Evolutionary conservation across 2,329 filamentous ascomycete genomes (phyloP).

Genomic region (Nigrospora sphaerica): DNA sequence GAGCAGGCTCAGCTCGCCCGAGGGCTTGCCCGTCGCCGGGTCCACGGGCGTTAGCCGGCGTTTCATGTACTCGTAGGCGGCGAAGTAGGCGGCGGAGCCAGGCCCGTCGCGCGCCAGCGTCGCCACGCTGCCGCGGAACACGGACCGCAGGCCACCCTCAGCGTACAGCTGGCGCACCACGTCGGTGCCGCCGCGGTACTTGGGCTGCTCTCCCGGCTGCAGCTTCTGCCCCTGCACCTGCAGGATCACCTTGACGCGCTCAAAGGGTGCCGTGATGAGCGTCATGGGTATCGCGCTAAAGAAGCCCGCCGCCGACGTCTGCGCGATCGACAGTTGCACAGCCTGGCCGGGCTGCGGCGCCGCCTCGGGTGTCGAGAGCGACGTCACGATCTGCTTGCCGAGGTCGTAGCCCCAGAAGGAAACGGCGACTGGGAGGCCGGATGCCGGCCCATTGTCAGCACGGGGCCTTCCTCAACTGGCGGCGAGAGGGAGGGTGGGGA

Average conservation of each 20-base stretch:
- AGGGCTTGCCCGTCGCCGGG: conserved; percentile 60
- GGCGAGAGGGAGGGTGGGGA: background rate
- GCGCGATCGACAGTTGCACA: conserved; percentile 62
- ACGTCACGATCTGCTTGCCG: conserved; percentile 80
- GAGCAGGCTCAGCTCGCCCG: conserved; percentile 69
- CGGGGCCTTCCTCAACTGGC: background rate
- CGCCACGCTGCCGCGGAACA: conserved; percentile 86
- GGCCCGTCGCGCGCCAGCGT: conserved; percentile 92
- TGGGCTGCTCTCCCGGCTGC: conserved; percentile 83
- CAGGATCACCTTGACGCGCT: conserved; percentile 96
- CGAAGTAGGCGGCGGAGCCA: conserved; percentile 91
- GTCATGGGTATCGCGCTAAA: conserved; percentile 98
- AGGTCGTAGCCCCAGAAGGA: conserved; percentile 87
- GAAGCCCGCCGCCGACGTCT: conserved; percentile 89
- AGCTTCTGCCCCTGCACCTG: conserved; percentile 91
- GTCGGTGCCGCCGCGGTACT: conserved; percentile 80
- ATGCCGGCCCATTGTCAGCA: background rate
- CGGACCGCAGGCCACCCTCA: conserved; percentile 81
- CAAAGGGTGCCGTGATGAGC: conserved; percentile 95
- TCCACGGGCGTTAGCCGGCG: conserved; percentile 77
- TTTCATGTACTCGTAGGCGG: conserved; percentile 95
- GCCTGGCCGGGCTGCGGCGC: conserved; percentile 59
- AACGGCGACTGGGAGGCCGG: conserved; percentile 49
- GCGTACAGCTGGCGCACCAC: conserved; percentile 90
- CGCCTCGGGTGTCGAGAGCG: conserved; percentile 56